Base-by-base conservation (phyloP, 2,329 filamentous ascomycete species). In the Aspergillus sp. region DNA sequence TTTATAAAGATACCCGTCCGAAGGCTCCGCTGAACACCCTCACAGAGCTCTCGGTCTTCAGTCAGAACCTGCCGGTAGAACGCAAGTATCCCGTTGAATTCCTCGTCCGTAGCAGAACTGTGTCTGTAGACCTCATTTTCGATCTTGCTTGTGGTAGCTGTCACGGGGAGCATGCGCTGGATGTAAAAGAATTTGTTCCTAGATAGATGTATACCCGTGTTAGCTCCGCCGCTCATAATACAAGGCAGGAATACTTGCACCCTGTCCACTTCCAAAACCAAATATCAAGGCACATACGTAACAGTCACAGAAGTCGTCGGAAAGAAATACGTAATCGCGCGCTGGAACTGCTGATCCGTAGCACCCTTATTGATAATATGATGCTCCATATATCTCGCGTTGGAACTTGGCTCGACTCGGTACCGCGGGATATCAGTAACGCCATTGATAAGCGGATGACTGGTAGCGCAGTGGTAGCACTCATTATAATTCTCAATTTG, bases 51-150 rank as follows among this genome's bases (percentile, higher is more conserved):
- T 65, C 86, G 86, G 72, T 88, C 86, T 68, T 88, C 85, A 1
- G 79, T 79, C 77, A 87, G 82, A 67, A 88, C 80, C 46, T 83
- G 82, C 71, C 84, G 84, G 74, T 86, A 88, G 62, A 86, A 84
- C 46, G 79, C 72, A 68, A 79, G 81, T 69, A 87, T 83, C 55
- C 78, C 70, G 6, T 78, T 72, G 64, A 87, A 87, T 57, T 85
- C 80, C 31, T 82, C 81, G 27, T 86, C 80, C 3, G 77, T 78
- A 1, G 84, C 80, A 65, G 82, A 72, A 66, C 81, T 83, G 76
- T 87, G 83, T 55, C 84, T 80, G 74, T 80, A 88, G 27, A 87
- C 83, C 67, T 88, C 84, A 67, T 87, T 86, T 62, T 79, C 78
- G 77, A 87, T 86, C 39, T 75, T 76, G 6, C 79, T 81, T 44